Percentiles rank a stretch among this genome's conserved stretches.
Conservation (phyloP, 371 early-diverging fungal species). For the Mortierella sp. region DNA sequence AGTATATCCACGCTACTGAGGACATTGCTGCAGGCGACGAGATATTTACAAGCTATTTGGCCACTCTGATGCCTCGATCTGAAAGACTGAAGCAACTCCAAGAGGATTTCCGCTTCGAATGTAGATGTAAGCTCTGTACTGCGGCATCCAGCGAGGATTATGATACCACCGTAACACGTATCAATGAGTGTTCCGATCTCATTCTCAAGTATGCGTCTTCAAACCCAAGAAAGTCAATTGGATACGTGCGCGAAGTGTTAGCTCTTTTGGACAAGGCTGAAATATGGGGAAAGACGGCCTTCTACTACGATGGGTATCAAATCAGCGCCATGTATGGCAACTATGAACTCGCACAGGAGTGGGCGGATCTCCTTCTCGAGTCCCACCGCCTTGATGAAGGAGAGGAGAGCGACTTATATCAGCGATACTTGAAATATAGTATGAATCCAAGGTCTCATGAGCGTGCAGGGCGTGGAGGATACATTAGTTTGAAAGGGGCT, state of each 20-base stretch:
- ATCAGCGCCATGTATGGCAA: slow-evolving; percentile 22
- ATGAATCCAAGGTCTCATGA: slow-evolving; percentile 22
- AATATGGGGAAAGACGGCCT: slow-evolving; percentile 14
- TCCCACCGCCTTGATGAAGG: slow-evolving; percentile 16
- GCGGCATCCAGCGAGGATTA: slow-evolving; percentile 9
- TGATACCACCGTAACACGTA: slow-evolving; percentile 13
- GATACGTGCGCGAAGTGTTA: slow-evolving; percentile 17
- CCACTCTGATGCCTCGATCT: not conserved
- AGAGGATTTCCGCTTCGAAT: slow-evolving; percentile 16
- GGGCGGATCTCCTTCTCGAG: slow-evolving; percentile 24
- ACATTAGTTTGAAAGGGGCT: too few relatives aligned
- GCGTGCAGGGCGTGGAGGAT: slow-evolving; percentile 21
- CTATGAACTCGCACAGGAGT: slow-evolving; percentile 26
- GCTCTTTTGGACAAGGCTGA: slow-evolving; percentile 15
- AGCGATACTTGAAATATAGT: slow-evolving; percentile 17
- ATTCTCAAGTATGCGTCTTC: slow-evolving; percentile 6
- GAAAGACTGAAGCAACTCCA: slow-evolving; percentile 7
- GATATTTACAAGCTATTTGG: slow-evolving; percentile 21
- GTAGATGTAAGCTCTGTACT: slow-evolving; percentile 22
- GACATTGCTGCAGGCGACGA: slow-evolving; percentile 29
- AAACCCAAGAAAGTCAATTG: slow-evolving; percentile 23
- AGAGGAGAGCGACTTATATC: slow-evolving; percentile 6
- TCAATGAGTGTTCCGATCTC: slow-evolving; percentile 17
- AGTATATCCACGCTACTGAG: slow-evolving; percentile 15
- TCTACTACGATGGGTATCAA: slow-evolving; percentile 36